These are phyloP conservation scores for Balamuthia mandrillaris DNA, from an alignment of 208 protist species.

Conservation along the genomic window DNA sequence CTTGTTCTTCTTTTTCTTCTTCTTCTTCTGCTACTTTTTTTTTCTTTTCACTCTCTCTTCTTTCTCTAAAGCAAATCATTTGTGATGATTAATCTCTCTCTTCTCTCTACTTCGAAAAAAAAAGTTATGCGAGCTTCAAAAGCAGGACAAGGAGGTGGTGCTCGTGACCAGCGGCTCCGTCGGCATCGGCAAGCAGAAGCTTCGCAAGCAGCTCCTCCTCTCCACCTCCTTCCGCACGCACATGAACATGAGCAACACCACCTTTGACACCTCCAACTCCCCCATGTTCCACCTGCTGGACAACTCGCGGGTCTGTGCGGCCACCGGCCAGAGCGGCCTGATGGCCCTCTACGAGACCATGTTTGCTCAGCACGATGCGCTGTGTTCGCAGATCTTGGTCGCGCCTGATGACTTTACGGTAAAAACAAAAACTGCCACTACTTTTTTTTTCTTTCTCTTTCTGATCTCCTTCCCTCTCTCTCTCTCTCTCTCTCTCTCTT, in stretches of 20 bases:
- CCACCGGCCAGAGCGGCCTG: conserved; percentile 67
- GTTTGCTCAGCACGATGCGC: conserved; percentile 59
- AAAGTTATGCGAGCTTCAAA: background rate
- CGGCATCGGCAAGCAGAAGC: conserved; percentile 67
- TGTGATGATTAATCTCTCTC: no score
- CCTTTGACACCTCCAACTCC: background rate
- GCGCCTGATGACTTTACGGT: conserved; percentile 65
- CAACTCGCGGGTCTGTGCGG: conserved; percentile 60
- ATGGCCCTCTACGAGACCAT: conserved; percentile 73
- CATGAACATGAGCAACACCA: conserved; percentile 23
- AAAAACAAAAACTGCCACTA: background rate
- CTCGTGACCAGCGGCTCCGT: conserved; percentile 77
- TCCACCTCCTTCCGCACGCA: conserved; percentile 14
- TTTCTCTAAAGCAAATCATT: no score
- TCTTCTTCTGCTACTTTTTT: no score
- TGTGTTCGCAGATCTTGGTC: conserved; percentile 68
- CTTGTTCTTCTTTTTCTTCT: no score
- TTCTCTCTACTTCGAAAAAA: no score
- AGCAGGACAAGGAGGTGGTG: conserved; percentile 71
- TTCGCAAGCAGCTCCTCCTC: conserved; percentile 47
- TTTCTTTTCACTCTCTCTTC: no score
- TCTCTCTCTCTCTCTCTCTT: background rate
- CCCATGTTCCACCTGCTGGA: conserved; percentile 14
- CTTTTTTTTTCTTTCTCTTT: background rate
- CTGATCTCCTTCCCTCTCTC: background rate